A percentile compares a stretch with the other conserved stretches of the same genome.
Conservation (phyloP, 1,139 yeast species). For the Hanseniaspora uvarum region DNA sequence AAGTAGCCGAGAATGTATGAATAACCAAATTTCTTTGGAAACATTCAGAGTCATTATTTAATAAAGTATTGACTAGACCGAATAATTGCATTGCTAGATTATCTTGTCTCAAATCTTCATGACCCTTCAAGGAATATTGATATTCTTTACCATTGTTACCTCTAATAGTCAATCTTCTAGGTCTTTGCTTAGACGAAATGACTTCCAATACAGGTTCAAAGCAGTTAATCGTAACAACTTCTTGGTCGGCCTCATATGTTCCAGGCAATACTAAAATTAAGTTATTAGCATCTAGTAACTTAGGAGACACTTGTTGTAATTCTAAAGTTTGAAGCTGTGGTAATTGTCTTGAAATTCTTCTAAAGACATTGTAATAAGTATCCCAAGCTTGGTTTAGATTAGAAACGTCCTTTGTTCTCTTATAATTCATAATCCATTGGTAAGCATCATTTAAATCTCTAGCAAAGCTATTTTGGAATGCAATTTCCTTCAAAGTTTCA, state of each 20-base stretch:
- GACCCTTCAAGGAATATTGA: slow-evolving; percentile 76
- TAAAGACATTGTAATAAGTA: slow-evolving; percentile 83
- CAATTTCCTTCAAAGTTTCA: slow-evolving; percentile 82
- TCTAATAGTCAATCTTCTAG: slow-evolving; percentile 64
- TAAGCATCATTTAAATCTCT: slow-evolving; percentile 86
- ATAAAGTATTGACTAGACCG: slow-evolving; percentile 83
- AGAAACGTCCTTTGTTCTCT: slow-evolving; percentile 74
- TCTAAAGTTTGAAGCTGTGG: slow-evolving; percentile 83
- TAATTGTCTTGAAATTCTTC: slow-evolving; percentile 78
- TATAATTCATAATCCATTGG: slow-evolving; percentile 82
- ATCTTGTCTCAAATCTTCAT: slow-evolving; percentile 96
- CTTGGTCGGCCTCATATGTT: slow-evolving; percentile 76
- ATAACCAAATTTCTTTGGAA: slow-evolving; percentile 91
- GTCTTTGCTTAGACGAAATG: slow-evolving; percentile 93
- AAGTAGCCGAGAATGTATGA: slow-evolving; percentile 85
- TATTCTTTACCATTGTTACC: slow-evolving; percentile 93
- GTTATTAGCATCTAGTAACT: slow-evolving; percentile 64
- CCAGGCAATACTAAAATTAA: slow-evolving; percentile 90
- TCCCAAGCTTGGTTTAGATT: slow-evolving; percentile 97
- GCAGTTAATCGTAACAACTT: slow-evolving; percentile 56
- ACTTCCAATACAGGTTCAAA: slow-evolving; percentile 80
- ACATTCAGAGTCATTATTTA: slow-evolving; percentile 86
- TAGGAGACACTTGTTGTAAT: slow-evolving; percentile 87
- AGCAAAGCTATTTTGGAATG: slow-evolving; percentile 89
- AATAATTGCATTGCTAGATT: slow-evolving; percentile 95